phyloP scores from a whole-genome alignment of 1,139 yeast species.

The Saccharomyces hybrid region DNA sequence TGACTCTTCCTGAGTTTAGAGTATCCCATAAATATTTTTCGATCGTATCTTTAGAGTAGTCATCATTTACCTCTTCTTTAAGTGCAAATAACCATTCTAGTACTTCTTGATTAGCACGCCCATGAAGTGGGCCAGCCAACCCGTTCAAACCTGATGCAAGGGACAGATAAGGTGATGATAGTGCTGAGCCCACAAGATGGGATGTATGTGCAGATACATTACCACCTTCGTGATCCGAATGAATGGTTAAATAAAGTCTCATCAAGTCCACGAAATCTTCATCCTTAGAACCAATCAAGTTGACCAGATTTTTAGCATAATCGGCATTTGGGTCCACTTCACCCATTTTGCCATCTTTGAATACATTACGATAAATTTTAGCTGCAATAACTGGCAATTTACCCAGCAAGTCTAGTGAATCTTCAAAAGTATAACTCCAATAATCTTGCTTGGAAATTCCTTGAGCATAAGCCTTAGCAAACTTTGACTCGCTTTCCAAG shows the following conservation, averaged over 20 bases:
- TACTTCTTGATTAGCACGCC: conserved; percentile 41
- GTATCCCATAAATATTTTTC: conserved; percentile 36
- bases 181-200: conserved; percentile 38
- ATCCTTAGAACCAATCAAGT: conserved; percentile 58
- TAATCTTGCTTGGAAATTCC: conserved; percentile 61
- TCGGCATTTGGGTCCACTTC: conserved; percentile 67
- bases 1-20: conserved; percentile 36
- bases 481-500: conserved; percentile 51
- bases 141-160: conserved; percentile 39
- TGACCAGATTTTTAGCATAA: conserved; percentile 87
- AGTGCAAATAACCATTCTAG: conserved; percentile 34
- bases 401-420: conserved; percentile 54
- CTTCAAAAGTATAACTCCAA: conserved; percentile 64
- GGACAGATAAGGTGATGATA: conserved; percentile 36
- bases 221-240: conserved; percentile 43
- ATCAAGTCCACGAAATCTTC: conserved; percentile 37
- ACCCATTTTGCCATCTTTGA: conserved; percentile 48
- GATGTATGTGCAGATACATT: conserved; percentile 41
- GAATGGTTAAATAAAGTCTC: conserved; percentile 38
- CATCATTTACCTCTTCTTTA: conserved; percentile 32
- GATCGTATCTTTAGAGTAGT: conserved; percentile 29
- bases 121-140: conserved; percentile 40
- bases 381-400: conserved; percentile 61
- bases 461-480: conserved; percentile 59
- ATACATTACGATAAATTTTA: conserved; percentile 58